Conservation (phyloP, 805 yeast genomes). For the Yarrowia deformans region DNA sequence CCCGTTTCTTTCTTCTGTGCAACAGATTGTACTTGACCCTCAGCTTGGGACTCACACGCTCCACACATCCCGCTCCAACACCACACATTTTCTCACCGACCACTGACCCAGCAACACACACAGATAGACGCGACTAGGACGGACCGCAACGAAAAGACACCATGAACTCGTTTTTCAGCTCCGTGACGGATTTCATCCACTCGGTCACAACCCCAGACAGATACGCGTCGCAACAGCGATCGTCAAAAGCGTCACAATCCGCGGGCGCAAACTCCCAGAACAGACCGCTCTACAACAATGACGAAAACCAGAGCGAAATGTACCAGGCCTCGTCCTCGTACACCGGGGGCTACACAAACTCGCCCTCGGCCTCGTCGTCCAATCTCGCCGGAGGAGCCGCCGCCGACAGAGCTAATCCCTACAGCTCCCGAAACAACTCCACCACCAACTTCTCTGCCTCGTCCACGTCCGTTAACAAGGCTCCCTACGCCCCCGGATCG, state of each 20-base stretch:
- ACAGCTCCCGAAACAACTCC: conserved; percentile 41
- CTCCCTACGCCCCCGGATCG: conserved; percentile 50
- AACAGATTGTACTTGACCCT: conserved; percentile 23
- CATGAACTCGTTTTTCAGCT: conserved; percentile 48
- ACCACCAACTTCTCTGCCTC: conserved; percentile 42
- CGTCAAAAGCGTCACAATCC: conserved; percentile 40
- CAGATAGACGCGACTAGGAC: background rate
- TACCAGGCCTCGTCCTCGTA: conserved; percentile 34
- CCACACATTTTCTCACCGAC: background rate
- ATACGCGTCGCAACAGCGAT: conserved; percentile 48
- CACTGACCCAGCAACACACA: conserved; percentile 10
- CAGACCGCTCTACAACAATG: conserved; percentile 38
- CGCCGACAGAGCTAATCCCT: conserved; percentile 37
- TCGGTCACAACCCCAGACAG: conserved; percentile 53
- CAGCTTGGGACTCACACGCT: conserved; percentile 21
- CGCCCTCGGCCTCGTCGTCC: conserved; percentile 36
- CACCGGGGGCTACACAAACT: conserved; percentile 36
- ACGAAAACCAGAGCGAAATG: conserved; percentile 37
- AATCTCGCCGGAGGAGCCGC: conserved; percentile 35
- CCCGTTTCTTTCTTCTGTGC: conserved; percentile 32
- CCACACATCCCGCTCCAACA: conserved; percentile 6
- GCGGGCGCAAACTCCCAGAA: conserved; percentile 24
- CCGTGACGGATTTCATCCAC: conserved; percentile 50
- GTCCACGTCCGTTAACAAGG: conserved; percentile 42
- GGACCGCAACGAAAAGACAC: background rate